A percentile compares a stretch with the other conserved stretches of the same genome.
Conservation (phyloP, 352 stramenopile genomes). For the Phytopythium litorale region DNA sequence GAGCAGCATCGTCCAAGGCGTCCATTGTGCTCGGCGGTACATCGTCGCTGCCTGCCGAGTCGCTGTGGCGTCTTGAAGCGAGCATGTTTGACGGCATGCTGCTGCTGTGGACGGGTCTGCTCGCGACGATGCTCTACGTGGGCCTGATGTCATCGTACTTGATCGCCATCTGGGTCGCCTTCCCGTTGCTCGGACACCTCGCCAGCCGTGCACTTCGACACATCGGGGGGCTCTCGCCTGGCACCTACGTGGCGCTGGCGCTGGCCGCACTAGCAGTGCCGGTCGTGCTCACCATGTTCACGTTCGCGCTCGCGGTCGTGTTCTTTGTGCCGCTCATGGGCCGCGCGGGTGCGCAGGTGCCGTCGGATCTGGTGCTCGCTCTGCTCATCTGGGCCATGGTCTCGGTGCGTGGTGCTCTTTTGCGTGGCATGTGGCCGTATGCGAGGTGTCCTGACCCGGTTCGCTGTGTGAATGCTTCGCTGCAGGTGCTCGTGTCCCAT, state of each 20-base stretch:
- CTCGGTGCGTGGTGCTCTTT: constrained; percentile 23
- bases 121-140: constrained; percentile 31
- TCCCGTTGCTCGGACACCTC: constrained; percentile 51
- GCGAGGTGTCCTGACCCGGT: constrained; percentile 9
- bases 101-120: constrained; percentile 32
- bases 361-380: constrained; percentile 52
- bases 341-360: constrained; percentile 45
- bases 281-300: constrained; percentile 55
- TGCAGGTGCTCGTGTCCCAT: constrained; percentile 47
- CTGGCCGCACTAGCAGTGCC: constrained; percentile 46
- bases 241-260: constrained; percentile 44
- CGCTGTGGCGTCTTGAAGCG: constrained; percentile 51
- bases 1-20: constrained; percentile 6
- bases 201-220: constrained; percentile 34
- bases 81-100: constrained; percentile 63
- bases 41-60: constrained; percentile 12
- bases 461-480: constrained; percentile 4
- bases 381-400: constrained; percentile 46
- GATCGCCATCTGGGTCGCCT: constrained; percentile 57
- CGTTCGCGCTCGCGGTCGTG: constrained; percentile 51
- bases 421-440: neutral
- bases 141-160: constrained; percentile 61
- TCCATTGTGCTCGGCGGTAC: neutral
- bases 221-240: constrained; percentile 31
- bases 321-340: constrained; percentile 79